phyloP scores from a whole-genome alignment of 2,329 filamentous ascomycete genomes.

The Trichoderma aggressivum region DNA sequence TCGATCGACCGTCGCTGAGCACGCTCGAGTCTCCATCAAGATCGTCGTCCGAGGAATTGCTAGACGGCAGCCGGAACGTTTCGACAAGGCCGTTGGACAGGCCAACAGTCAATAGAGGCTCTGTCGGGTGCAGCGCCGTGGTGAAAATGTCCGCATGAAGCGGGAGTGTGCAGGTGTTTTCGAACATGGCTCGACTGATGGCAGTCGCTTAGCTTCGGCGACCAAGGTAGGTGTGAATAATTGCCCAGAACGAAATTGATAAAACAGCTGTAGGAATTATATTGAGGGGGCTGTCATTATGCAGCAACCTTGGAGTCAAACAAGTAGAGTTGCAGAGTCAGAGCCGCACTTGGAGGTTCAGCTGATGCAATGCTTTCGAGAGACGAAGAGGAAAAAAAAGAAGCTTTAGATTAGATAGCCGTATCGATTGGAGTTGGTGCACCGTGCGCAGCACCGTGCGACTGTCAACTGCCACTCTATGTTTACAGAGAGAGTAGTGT shows the following conservation, averaged over 20 bases:
- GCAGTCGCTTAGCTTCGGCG: neutral
- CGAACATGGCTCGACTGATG: slow-evolving; percentile 61
- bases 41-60: slow-evolving; percentile 50
- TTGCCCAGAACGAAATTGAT: neutral
- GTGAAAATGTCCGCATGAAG: slow-evolving; percentile 83
- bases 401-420: slow-evolving; percentile 11
- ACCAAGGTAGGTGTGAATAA: neutral
- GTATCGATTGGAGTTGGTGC: neutral
- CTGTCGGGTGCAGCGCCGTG: slow-evolving; percentile 78
- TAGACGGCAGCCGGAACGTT: slow-evolving; percentile 68
- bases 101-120: slow-evolving; percentile 82
- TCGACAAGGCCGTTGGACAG: slow-evolving; percentile 82
- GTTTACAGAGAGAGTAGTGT: neutral
- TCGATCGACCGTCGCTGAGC: slow-evolving; percentile 61
- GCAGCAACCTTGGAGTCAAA: neutral
- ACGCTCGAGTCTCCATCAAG: slow-evolving; percentile 48
- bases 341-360: neutral
- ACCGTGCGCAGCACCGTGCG: neutral
- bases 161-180: slow-evolving; percentile 87
- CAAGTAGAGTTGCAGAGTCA: neutral
- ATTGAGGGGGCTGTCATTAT: neutral
- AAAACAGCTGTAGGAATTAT: neutral
- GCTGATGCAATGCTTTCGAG: neutral
- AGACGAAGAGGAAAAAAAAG: neutral
- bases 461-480: neutral